A percentile compares a stretch with the other conserved stretches of the same genome.
These are phyloP conservation scores for Xylaria multiplex DNA, from an alignment of 2,329 filamentous ascomycete genomes.

Conservation along the genomic window DNA sequence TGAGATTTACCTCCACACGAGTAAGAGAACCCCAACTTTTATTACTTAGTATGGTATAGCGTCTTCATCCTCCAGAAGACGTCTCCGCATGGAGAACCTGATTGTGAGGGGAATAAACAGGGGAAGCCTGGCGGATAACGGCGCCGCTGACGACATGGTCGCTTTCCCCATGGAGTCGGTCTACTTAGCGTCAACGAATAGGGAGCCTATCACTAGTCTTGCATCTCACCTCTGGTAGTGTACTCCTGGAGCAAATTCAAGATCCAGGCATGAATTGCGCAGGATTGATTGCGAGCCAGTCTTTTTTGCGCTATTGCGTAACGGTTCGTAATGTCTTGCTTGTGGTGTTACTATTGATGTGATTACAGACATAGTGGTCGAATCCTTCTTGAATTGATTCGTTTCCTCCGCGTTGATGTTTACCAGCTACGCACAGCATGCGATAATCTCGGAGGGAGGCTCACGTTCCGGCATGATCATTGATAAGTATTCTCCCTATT, in stretches of 20 bases:
- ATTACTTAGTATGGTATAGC: constrained; percentile 18
- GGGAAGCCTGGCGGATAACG: constrained; percentile 17
- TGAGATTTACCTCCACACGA: constrained; percentile 23
- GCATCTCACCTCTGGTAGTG: too few relatives aligned
- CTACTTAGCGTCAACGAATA: background rate
- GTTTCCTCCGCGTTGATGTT: background rate
- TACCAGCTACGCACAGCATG: background rate
- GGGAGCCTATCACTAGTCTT: too few relatives aligned
- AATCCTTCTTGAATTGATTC: constrained; percentile 18
- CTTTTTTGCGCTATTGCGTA: constrained; percentile 8
- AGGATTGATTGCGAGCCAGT: background rate
- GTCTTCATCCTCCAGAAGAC: constrained; percentile 4
- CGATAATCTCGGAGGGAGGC: background rate
- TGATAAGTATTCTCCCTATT: background rate
- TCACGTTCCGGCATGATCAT: background rate
- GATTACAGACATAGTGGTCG: background rate
- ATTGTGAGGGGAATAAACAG: constrained; percentile 30
- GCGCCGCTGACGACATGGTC: constrained; percentile 26
- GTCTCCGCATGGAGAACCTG: constrained; percentile 31
- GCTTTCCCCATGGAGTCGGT: background rate
- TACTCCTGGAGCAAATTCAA: background rate
- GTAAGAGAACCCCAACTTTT: constrained; percentile 1
- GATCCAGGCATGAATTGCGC: background rate
- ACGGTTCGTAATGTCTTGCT: background rate
- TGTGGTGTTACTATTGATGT: background rate